Percentiles rank a stretch among this genome's conserved stretches.
These are phyloP conservation scores for Penicillium goetzii DNA, from an alignment of 495 filamentous ascomycete genomes.

Conservation along the genomic window DNA sequence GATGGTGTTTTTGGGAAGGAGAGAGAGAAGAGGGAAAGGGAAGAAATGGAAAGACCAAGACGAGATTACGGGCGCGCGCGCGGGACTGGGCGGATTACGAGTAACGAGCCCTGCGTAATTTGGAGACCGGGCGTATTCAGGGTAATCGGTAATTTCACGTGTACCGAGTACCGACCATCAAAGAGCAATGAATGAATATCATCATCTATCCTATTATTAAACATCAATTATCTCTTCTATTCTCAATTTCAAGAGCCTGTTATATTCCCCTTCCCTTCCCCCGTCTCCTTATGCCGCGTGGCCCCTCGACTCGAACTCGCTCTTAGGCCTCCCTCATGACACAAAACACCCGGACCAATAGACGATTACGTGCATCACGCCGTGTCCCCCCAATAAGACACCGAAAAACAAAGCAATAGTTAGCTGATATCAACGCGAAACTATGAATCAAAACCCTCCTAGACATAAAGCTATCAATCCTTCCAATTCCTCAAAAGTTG, in stretches of 20 bases:
- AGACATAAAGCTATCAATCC: not conserved
- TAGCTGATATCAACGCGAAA: not conserved
- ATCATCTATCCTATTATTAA: not conserved
- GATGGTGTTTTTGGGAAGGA: constrained; percentile 2
- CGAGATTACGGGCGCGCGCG: constrained; percentile 24
- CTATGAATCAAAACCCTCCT: not conserved
- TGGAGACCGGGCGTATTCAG: constrained; percentile 26
- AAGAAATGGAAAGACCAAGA: constrained; percentile 39
- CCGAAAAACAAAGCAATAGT: not conserved
- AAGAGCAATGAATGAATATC: not conserved
- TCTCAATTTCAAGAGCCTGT: not conserved
- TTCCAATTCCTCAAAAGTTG: not conserved
- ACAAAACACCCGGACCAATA: constrained; percentile 10
- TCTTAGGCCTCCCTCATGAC: not conserved
- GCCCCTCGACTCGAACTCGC: not conserved
- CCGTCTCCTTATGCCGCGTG: not conserved
- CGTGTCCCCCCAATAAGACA: not conserved
- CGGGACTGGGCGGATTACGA: constrained; percentile 11
- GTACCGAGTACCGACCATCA: constrained; percentile 4
- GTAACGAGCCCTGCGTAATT: constrained; percentile 33
- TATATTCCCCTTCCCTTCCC: not conserved
- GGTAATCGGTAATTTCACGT: constrained; percentile 13
- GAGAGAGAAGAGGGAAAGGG: constrained; percentile 18
- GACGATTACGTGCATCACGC: constrained; percentile 9
- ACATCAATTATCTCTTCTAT: not conserved